Percentiles rank a stretch among this genome's conserved stretches.
Evolutionary conservation across 495 filamentous ascomycete genomes (phyloP).

Genomic region (Aeminium ludgeri): DNA sequence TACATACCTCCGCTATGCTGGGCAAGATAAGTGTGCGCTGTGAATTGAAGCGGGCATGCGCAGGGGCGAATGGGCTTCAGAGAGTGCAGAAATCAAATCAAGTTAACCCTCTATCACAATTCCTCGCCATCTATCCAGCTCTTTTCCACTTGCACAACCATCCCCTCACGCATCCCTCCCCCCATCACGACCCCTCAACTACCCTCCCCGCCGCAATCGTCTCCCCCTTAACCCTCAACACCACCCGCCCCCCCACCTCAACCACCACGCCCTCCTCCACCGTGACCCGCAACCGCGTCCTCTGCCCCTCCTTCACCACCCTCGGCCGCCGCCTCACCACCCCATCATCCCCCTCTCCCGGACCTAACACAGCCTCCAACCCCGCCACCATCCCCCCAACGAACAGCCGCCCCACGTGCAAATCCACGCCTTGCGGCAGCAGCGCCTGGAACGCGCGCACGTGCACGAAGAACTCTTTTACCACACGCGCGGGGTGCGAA

Average conservation of each 20-base stretch:
- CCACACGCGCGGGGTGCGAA: slow-evolving; percentile 45
- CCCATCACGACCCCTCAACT: too few relatives aligned
- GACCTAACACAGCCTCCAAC: slow-evolving; percentile 51
- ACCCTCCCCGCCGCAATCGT: slow-evolving; percentile 78
- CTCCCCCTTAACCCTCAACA: slow-evolving; percentile 62
- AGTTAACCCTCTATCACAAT: too few relatives aligned
- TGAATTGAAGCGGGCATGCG: too few relatives aligned
- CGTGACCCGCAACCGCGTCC: slow-evolving; percentile 54
- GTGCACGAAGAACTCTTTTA: slow-evolving; percentile 60
- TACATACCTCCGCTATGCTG: too few relatives aligned
- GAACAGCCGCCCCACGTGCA: slow-evolving; percentile 72
- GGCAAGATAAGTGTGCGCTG: too few relatives aligned
- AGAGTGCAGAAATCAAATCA: too few relatives aligned
- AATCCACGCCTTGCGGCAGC: slow-evolving; percentile 73
- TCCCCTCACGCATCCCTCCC: background rate
- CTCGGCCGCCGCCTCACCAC: slow-evolving; percentile 69
- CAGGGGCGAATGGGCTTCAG: too few relatives aligned
- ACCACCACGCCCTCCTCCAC: slow-evolving; percentile 61
- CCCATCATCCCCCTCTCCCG: too few relatives aligned
- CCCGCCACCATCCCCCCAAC: slow-evolving; percentile 54
- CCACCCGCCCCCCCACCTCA: slow-evolving; percentile 58
- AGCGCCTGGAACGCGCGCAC: slow-evolving; percentile 77
- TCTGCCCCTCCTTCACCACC: slow-evolving; percentile 53
- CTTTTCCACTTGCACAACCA: too few relatives aligned
- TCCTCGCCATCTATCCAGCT: too few relatives aligned